Base-by-base conservation (phyloP, 2,329 filamentous ascomycete genomes). In the Arthroderma sp. region DNA sequence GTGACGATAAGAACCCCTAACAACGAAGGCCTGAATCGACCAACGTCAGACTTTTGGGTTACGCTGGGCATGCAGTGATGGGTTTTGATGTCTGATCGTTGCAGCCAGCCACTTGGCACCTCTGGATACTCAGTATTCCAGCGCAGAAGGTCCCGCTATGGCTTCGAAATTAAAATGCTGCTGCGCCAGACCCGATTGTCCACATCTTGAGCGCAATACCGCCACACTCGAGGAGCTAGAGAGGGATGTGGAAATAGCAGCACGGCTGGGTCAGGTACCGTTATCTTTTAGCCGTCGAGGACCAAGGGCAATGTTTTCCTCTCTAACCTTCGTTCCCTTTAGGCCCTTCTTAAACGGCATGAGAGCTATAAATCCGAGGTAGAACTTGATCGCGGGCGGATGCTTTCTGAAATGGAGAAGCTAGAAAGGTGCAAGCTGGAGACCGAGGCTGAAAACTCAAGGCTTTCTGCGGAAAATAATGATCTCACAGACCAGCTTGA, bases 351-450 rank as follows among this genome's bases (percentile, higher is more conserved):
- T 36, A 79, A 83, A 52, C 83, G 89, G 56, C 88, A 98, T 75
- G 88, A 96, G 70, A 80, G 84, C 48, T 95, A 94, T 65, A 89
- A 95, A 74, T 81, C 81, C 54, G 86, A 94, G 62, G 86, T 88
- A 48, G 87, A 94, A 69, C 78, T 80, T 54, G 87, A 95, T 61
- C 83, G 88, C 49, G 69, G 73, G 49, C 77, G 81, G 49, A 78
- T 95, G 65, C 74, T 77, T 38, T 64, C 70, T 39, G 83, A 77
- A 49, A 87, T 95, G 59, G 80, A 83, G 54, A 73, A 73, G 51
- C 72, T 98, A 43, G 85, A 94, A 66, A 63, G 62, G 42, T 73
- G 80, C 53, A 94, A 94, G 66, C 72, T 70, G 56, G 70, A 77
- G 48, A 75, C 93, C 49, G 85, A 94, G 63, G 70, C 72, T 36